phyloP scores from a whole-genome alignment of 257 asterid species.

The Solanum boliviense region DNA sequence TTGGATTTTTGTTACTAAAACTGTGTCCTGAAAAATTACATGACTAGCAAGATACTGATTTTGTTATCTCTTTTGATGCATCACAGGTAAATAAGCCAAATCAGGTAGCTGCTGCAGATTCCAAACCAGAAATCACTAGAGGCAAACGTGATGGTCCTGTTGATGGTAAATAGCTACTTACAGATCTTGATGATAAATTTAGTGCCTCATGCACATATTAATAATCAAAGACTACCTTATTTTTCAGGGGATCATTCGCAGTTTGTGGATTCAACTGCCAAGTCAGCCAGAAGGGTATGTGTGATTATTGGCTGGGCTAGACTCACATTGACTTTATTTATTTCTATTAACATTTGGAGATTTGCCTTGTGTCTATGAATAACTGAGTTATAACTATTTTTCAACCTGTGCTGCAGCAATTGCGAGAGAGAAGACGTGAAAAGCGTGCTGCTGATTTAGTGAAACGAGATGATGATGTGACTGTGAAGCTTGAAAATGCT shows the following conservation, averaged over 20 bases:
- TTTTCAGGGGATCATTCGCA: slow-evolving; percentile 52
- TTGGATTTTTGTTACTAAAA: background rate
- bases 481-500: slow-evolving; percentile 82
- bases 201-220: slow-evolving; percentile 1
- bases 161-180: slow-evolving; percentile 32
- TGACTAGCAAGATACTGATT: slow-evolving; percentile 11
- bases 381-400: slow-evolving; percentile 4
- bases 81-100: slow-evolving; percentile 24
- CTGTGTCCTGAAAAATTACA: background rate
- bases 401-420: slow-evolving; percentile 47
- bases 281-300: slow-evolving; percentile 69
- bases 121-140: slow-evolving; percentile 33
- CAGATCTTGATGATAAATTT: background rate
- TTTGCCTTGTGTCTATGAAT: background rate
- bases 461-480: slow-evolving; percentile 78
- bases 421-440: slow-evolving; percentile 73
- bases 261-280: slow-evolving; percentile 45
- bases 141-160: slow-evolving; percentile 29
- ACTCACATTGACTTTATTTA: background rate
- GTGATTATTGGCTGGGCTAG: background rate
- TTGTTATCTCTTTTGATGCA: slow-evolving; percentile 1
- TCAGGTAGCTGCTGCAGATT: slow-evolving; percentile 19
- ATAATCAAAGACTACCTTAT: slow-evolving; percentile 5
- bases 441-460: slow-evolving; percentile 76
- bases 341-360: background rate